Evolutionary conservation across 2,329 filamentous ascomycete species (phyloP).

Genomic region (Ophiostoma australiae): DNA sequence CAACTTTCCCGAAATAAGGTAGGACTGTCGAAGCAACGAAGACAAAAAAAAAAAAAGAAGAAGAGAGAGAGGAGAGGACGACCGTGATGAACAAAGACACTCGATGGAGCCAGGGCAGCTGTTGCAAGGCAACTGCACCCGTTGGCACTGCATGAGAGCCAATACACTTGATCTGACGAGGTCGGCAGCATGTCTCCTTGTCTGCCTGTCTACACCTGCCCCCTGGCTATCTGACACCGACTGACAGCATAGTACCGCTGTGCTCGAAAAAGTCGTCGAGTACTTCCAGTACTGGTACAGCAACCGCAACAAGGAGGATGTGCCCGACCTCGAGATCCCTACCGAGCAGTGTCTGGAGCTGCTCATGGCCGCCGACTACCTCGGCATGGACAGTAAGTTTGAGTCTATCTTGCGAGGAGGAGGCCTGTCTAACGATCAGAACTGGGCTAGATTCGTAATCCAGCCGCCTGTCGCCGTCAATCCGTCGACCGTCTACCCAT

Average conservation of each 20-base stretch:
- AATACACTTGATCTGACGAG: slow-evolving; percentile 32
- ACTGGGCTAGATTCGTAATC: slow-evolving; percentile 4
- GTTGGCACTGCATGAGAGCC: slow-evolving; percentile 24
- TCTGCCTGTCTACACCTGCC: neutral
- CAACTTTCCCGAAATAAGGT: slow-evolving; percentile 70
- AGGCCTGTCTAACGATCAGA: neutral
- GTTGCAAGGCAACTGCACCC: neutral
- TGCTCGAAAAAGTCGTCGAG: slow-evolving; percentile 76
- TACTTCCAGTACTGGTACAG: slow-evolving; percentile 81
- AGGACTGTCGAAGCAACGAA: slow-evolving; percentile 33
- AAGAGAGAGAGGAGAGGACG: slow-evolving; percentile 28
- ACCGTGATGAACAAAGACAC: slow-evolving; percentile 33
- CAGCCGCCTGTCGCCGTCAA: neutral
- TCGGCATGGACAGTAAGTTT: slow-evolving; percentile 60
- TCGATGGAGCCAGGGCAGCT: slow-evolving; percentile 25
- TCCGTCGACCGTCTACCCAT: too few species aligned
- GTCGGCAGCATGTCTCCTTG: neutral
- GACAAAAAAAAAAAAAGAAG: slow-evolving; percentile 11
- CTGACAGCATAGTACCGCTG: slow-evolving; percentile 52
- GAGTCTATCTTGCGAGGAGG: neutral
- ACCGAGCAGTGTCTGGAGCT: slow-evolving; percentile 73
- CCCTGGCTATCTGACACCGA: neutral
- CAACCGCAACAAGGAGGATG: slow-evolving; percentile 63
- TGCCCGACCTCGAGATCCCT: slow-evolving; percentile 75
- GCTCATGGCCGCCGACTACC: slow-evolving; percentile 70